Percentiles rank a stretch among this genome's conserved stretches.
Conservation (phyloP, 805 yeast species). For the Starmerella gropengiesseri region DNA sequence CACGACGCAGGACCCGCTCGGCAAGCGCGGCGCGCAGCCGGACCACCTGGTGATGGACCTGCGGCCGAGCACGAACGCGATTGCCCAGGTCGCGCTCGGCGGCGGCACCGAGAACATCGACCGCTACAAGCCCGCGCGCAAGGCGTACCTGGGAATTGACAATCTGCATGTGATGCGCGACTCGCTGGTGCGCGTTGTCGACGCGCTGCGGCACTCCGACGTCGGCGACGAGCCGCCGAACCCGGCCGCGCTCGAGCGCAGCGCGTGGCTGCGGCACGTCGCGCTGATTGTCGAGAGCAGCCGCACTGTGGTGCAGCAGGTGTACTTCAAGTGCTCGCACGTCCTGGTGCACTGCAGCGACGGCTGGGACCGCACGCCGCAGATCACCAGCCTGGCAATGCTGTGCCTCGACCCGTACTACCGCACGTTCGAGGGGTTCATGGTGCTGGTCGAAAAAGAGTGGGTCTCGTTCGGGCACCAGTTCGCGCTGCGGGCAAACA, state of each 20-base stretch:
- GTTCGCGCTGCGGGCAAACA: slow-evolving; percentile 52
- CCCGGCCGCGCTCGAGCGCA: slow-evolving; percentile 47
- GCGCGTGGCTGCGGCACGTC: slow-evolving; percentile 71
- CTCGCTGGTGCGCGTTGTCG: slow-evolving; percentile 51
- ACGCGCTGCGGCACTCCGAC: slow-evolving; percentile 59
- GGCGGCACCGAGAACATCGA: slow-evolving; percentile 97
- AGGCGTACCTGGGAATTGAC: slow-evolving; percentile 80
- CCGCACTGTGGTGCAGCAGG: slow-evolving; percentile 67
- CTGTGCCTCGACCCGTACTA: slow-evolving; percentile 82
- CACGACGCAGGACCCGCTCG: slow-evolving; percentile 36
- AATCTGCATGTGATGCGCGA: slow-evolving; percentile 94
- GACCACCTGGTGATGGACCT: slow-evolving; percentile 77
- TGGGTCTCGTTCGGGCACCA: slow-evolving; percentile 94
- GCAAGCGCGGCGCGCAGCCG: slow-evolving; percentile 29
- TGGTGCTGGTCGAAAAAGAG: slow-evolving; percentile 77
- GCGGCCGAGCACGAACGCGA: slow-evolving; percentile 85
- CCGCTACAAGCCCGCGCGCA: slow-evolving; percentile 58
- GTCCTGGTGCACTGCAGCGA: slow-evolving; percentile 88
- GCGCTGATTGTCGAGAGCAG: slow-evolving; percentile 61
- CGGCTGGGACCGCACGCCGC: slow-evolving; percentile 98
- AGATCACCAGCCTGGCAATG: slow-evolving; percentile 71
- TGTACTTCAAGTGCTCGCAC: slow-evolving; percentile 73
- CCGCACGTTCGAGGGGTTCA: slow-evolving; percentile 80
- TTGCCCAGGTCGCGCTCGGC: slow-evolving; percentile 93
- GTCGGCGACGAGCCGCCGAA: slow-evolving; percentile 41